phyloP scores from a whole-genome alignment of 306 rosid genomes.

The Prosopis cineraria region DNA sequence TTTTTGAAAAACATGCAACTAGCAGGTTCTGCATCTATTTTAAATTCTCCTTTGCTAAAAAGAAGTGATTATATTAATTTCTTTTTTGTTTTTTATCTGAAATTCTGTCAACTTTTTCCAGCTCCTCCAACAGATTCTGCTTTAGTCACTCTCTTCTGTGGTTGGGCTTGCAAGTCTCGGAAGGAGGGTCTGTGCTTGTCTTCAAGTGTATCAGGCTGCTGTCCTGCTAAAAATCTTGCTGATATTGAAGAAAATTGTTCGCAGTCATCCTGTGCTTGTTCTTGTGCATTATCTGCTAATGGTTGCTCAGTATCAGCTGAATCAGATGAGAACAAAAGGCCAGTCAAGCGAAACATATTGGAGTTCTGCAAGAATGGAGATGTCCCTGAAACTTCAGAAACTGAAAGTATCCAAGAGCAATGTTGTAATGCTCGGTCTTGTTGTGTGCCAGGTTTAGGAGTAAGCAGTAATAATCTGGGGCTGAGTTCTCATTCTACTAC shows the following conservation, averaged over 20 bases:
- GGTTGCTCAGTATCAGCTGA: conserved; percentile 56
- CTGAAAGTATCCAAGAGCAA: conserved; percentile 53
- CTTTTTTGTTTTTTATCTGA: conserved; percentile 38
- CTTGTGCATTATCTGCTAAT: conserved; percentile 54
- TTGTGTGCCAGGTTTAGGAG: conserved; percentile 94
- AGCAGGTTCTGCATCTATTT: conserved; percentile 70
- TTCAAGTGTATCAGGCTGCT: conserved; percentile 65
- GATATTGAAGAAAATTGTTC: conserved; percentile 72
- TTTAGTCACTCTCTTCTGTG: conserved; percentile 88
- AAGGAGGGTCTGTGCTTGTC: conserved; percentile 81
- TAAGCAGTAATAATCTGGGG: conserved; percentile 79
- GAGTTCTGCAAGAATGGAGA: conserved; percentile 50
- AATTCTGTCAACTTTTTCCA: conserved; percentile 52
- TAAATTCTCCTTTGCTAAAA: conserved; percentile 32
- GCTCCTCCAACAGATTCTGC: conserved; percentile 90
- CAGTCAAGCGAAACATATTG: conserved; percentile 51
- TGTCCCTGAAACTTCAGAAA: conserved; percentile 41
- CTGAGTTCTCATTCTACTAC: conserved; percentile 63
- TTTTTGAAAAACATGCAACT: conserved; percentile 79
- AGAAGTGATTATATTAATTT: conserved; percentile 16
- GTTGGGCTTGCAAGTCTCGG: conserved; percentile 99
- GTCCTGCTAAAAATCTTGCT: conserved; percentile 70
- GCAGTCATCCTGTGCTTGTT: conserved; percentile 57
- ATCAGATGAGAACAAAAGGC: conserved; percentile 56
- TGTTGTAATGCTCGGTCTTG: conserved; percentile 70